These are phyloP conservation scores for Kurtzmaniella quercitrusa DNA, from an alignment of 1,139 yeast genomes.

Conservation along the genomic window DNA sequence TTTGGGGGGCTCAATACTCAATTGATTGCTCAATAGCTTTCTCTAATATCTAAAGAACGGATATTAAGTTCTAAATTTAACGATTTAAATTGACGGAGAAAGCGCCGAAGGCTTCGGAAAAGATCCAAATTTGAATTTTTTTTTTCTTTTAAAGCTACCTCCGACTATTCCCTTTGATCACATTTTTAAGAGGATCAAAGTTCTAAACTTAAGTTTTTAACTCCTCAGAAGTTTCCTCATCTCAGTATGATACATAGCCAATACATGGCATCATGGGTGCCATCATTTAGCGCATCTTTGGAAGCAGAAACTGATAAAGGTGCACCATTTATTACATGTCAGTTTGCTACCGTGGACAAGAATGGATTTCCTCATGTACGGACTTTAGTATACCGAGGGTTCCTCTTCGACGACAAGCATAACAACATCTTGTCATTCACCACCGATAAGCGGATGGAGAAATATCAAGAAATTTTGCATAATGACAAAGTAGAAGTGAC, in stretches of 20 bases:
- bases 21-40: too few species aligned
- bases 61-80: background rate
- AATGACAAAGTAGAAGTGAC: conserved; percentile 70
- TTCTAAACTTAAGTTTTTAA: background rate
- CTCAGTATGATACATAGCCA: conserved; percentile 27
- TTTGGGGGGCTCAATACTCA: too few species aligned
- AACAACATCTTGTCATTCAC: conserved; percentile 68
- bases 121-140: background rate
- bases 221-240: background rate
- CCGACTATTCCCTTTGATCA: conserved; percentile 1
- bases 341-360: conserved; percentile 63
- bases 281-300: conserved; percentile 50
- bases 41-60: too few species aligned
- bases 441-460: conserved; percentile 69
- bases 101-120: conserved; percentile 1
- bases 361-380: conserved; percentile 61
- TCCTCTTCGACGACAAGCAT: conserved; percentile 63
- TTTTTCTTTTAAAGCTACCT: background rate
- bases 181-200: background rate
- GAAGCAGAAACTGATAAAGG: conserved; percentile 21
- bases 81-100: background rate
- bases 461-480: conserved; percentile 48
- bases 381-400: conserved; percentile 72
- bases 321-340: conserved; percentile 52
- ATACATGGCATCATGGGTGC: conserved; percentile 73